These are phyloP conservation scores for Colletotrichum gloeosporioides DNA, from an alignment of 2,329 filamentous ascomycete species.

Conservation along the genomic window DNA sequence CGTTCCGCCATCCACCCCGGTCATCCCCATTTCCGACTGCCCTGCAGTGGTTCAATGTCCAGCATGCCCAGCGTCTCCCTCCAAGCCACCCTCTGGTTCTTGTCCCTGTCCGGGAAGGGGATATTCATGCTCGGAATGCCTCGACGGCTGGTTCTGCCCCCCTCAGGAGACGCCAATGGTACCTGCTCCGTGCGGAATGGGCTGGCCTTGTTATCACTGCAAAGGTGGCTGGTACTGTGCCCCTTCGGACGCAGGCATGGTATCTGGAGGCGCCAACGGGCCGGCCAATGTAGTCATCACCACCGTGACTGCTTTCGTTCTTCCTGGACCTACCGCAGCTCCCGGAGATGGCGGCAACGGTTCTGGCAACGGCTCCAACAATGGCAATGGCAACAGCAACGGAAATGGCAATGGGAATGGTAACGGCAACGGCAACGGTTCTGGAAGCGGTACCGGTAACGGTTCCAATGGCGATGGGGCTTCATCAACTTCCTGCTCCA, in stretches of 20 bases:
- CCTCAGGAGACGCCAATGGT: constrained; percentile 35
- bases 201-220: constrained; percentile 37
- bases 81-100: not conserved
- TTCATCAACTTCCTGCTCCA: not conserved
- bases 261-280: not conserved
- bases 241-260: not conserved
- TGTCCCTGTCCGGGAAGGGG: constrained; percentile 29
- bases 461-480: not conserved
- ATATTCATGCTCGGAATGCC: constrained; percentile 32
- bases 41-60: constrained; percentile 22
- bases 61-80: constrained; percentile 18
- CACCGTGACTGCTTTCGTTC: constrained; percentile 6
- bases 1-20: not conserved
- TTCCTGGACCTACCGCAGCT: not conserved
- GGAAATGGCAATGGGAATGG: not conserved
- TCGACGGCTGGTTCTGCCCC: constrained; percentile 36
- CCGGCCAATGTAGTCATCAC: not conserved
- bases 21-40: constrained; percentile 14
- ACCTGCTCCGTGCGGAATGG: constrained; percentile 30
- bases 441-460: not conserved
- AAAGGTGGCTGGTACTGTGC: constrained; percentile 33
- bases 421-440: not conserved
- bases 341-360: not conserved
- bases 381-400: not conserved
- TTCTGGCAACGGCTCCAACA: not conserved